These are phyloP conservation scores for Arabidopsis hybrid DNA, from an alignment of 441 rosid genomes.

Conservation along the genomic window DNA sequence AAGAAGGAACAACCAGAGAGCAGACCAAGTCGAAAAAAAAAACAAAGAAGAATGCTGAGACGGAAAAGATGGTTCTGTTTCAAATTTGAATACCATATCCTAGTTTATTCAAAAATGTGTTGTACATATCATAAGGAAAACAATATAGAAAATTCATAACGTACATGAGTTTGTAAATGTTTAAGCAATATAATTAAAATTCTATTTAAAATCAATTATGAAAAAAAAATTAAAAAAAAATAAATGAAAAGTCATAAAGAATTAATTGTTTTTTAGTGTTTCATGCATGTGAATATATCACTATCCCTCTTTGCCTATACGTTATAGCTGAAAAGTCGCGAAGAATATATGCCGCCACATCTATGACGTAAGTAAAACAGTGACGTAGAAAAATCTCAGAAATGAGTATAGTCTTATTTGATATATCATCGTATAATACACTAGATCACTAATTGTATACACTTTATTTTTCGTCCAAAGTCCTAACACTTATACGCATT, in stretches of 20 bases:
- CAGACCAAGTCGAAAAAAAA: too few relatives aligned
- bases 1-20: too few relatives aligned
- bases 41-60: too few relatives aligned
- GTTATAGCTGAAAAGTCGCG: neutral
- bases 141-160: too few relatives aligned
- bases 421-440: too few relatives aligned
- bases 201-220: neutral
- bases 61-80: neutral
- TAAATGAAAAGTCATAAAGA: constrained; percentile 9
- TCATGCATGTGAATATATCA: neutral
- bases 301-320: constrained; percentile 2
- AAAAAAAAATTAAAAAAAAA: neutral
- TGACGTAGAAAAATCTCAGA: neutral
- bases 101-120: neutral
- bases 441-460: too few relatives aligned
- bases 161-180: neutral
- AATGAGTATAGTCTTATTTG: too few relatives aligned
- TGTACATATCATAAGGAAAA: too few relatives aligned
- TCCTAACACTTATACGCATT: too few relatives aligned
- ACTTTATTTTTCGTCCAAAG: too few relatives aligned
- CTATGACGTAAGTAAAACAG: neutral
- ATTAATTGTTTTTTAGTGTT: neutral
- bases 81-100: neutral
- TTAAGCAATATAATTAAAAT: neutral
- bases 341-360: neutral